Evolutionary conservation across 345 rosid genomes (phyloP).

Genomic region (Eucalyptus tenuipes): DNA sequence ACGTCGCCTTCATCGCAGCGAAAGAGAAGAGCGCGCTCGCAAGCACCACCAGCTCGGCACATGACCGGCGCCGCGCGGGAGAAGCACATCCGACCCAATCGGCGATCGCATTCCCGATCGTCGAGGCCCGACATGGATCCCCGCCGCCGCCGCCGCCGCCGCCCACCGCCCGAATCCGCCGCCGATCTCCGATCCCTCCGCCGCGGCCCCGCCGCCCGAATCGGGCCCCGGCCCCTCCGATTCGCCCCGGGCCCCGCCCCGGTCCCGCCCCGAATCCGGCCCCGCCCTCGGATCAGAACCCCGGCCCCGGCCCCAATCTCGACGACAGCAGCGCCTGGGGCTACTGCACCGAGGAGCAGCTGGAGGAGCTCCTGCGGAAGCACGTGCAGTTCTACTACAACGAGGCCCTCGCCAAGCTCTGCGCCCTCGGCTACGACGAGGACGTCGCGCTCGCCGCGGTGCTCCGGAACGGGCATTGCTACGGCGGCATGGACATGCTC

Average conservation of each 20-base stretch:
- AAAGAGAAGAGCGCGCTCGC: background rate
- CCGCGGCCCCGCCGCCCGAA: slow-evolving; percentile 3
- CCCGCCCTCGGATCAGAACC: background rate
- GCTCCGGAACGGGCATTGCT: slow-evolving; percentile 70
- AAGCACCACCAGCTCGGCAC: background rate
- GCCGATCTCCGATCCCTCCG: background rate
- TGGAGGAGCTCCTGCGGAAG: slow-evolving; percentile 64
- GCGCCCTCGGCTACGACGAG: slow-evolving; percentile 57
- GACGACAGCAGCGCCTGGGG: slow-evolving; percentile 65
- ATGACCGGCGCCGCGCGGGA: slow-evolving; percentile 1
- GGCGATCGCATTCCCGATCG: slow-evolving; percentile 1
- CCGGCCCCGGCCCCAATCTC: slow-evolving; percentile 1
- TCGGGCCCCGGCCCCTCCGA: slow-evolving; percentile 38
- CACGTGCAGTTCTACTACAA: slow-evolving; percentile 53
- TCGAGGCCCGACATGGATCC: background rate
- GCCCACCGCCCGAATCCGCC: background rate
- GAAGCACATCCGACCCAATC: slow-evolving; percentile 1
- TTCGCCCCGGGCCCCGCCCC: background rate
- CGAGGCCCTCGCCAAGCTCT: slow-evolving; percentile 66
- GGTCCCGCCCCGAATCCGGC: background rate
- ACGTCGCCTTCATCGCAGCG: background rate
- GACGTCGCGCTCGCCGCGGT: slow-evolving; percentile 69
- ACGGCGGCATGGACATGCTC: slow-evolving; percentile 86
- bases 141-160: background rate
- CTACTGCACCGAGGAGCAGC: slow-evolving; percentile 78